Conservation (phyloP, 805 yeast species). For the Lachancea dasiensis region DNA sequence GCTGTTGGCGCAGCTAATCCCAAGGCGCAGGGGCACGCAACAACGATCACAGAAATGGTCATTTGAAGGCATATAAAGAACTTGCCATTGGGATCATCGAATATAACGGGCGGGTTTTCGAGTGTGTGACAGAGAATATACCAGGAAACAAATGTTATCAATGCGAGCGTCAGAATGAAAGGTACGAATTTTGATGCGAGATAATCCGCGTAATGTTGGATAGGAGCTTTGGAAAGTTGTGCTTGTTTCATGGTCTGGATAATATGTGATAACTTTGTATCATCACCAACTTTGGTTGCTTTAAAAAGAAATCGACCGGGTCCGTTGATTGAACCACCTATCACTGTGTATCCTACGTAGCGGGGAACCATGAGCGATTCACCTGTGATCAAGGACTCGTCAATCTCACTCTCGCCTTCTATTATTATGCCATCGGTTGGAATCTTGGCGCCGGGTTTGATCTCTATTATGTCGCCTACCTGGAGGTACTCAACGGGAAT, state of each 20-base stretch:
- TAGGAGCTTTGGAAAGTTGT: constrained; percentile 82
- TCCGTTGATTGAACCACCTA: constrained; percentile 91
- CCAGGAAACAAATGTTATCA: constrained; percentile 66
- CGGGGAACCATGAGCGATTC: constrained; percentile 77
- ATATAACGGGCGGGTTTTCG: constrained; percentile 43
- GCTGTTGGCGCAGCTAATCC: constrained; percentile 99
- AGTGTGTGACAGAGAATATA: constrained; percentile 35
- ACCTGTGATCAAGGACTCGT: constrained; percentile 89
- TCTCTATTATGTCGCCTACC: constrained; percentile 64
- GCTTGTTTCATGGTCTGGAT: constrained; percentile 84
- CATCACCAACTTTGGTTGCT: constrained; percentile 69
- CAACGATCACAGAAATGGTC: constrained; percentile 88
- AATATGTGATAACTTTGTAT: constrained; percentile 82
- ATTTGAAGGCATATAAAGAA: constrained; percentile 66
- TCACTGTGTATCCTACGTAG: constrained; percentile 50
- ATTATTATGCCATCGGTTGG: constrained; percentile 88
- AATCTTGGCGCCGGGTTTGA: constrained; percentile 79
- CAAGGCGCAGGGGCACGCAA: constrained; percentile 97
- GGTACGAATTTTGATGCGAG: constrained; percentile 87
- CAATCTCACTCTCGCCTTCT: constrained; percentile 74
- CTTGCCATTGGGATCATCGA: constrained; percentile 44
- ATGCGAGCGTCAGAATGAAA: constrained; percentile 52
- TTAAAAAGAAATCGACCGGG: constrained; percentile 61
- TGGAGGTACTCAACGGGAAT: constrained; percentile 78
- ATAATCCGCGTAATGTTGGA: constrained; percentile 81